Base-by-base conservation (phyloP, 140 eudicot species). In the Oenanthe javanica region DNA sequence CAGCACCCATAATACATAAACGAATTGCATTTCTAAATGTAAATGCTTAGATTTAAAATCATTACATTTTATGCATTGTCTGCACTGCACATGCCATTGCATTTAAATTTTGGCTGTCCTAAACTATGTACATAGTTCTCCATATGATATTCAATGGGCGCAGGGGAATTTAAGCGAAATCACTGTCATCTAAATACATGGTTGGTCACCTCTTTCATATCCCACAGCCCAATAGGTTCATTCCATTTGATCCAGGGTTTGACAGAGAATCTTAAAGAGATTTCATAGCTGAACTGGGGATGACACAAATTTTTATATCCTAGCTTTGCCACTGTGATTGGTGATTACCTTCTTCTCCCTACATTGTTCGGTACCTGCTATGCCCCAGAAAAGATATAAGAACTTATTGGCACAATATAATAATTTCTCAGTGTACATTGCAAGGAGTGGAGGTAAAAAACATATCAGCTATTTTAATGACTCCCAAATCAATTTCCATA, bases 161-260 rank as follows among this genome's bases (percentile, higher is more conserved):
- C 2, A n/a, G 19, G 21, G 21, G 0, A 5, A 18, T 18, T 14
- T n/a, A 2, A 11, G 40, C 14, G 7, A 42, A 5, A 18, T 40
- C 47, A 14, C 23, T 1, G 76, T 71, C 71, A 48, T 63, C 75
- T 80, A 83, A 92, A 92, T 38, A 92, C 96, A 42, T 51, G 70
- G 84, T 89, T 84, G 15, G 91, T 95, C 84, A 92, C 89, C 81
- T 95, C 90, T 84, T 91, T 92, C 79, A 91, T 75, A 83, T 89
- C 49, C 10, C 70, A 78, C 98, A 92, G 25, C 84, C 99, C 82
- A 92, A 73, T 51, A 92, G 70, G 90, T 89, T 81, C 48, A 86
- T 46, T 76, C 95, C 52, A 80, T 84, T 45, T 81, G 76, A 77
- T 81, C 87, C 86, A 52, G 86, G 27, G 0, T 81, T 82, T 6